A percentile compares a stretch with the other conserved stretches of the same genome.
Evolutionary conservation across 345 rosid genomes (phyloP).

Genomic region (Arabis alpina): DNA sequence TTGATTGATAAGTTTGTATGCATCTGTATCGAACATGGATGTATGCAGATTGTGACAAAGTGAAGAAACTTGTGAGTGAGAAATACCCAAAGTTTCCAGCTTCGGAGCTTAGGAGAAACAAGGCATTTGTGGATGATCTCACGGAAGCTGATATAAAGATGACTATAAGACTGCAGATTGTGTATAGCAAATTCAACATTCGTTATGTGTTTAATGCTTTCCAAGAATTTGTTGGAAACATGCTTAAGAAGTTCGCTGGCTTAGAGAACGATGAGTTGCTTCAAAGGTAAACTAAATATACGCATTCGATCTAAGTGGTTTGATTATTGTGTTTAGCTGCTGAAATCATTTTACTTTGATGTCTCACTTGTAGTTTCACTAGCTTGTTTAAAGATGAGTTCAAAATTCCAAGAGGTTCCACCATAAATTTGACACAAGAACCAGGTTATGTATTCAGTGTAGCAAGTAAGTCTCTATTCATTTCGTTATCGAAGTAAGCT

Average conservation of each 20-base stretch:
- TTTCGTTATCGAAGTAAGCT: not conserved
- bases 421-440: constrained; percentile 72
- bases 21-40: constrained; percentile 50
- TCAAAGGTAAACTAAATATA: constrained; percentile 56
- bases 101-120: constrained; percentile 62
- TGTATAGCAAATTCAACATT: constrained; percentile 71
- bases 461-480: constrained; percentile 50
- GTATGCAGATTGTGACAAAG: constrained; percentile 67
- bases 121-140: constrained; percentile 58
- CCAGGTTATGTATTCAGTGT: constrained; percentile 67
- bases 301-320: not conserved
- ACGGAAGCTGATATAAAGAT: constrained; percentile 66
- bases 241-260: constrained; percentile 73
- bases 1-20: constrained; percentile 8
- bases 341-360: not conserved
- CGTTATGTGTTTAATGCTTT: constrained; percentile 78
- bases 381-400: constrained; percentile 88
- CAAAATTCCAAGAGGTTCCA: constrained; percentile 79
- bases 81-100: constrained; percentile 62
- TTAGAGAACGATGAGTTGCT: constrained; percentile 68
- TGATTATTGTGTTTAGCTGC: not conserved
- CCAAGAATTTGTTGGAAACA: constrained; percentile 81
- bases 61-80: constrained; percentile 59
- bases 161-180: constrained; percentile 83
- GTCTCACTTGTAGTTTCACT: constrained; percentile 60